Base-by-base conservation (phyloP, 1,284 basidiomycete genomes). In the Cerrena zonata region DNA sequence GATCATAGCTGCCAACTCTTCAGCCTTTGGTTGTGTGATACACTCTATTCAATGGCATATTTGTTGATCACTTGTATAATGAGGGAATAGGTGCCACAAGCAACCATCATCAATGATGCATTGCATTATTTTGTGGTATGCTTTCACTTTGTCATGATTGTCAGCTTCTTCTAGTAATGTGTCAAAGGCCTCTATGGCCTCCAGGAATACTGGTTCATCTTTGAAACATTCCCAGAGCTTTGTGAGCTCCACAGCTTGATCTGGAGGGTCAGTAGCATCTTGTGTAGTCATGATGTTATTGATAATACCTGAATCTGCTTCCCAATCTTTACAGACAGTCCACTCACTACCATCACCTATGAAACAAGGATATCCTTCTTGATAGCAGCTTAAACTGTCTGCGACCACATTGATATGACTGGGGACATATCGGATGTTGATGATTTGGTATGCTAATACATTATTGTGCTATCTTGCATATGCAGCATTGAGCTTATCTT, bases 21-120 rank as follows among this genome's bases (percentile, higher is more conserved):
- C 15, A 0, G 56, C 65, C 50, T 67, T 61, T 2, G 11, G 19
- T 12, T 47, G 47, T 0, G 59, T 47, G 0, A 66, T 21, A 30
- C 65, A 66, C 38, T 66, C 61, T 0, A 61, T 41, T 15, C 49
- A 19, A 2, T 53, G n/a, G 4, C 50, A 11, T 25, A 46, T 50
- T n/a, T n/a, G n/a, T n/a, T n/a, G n/a, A 5, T 52, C 23, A 10
- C 47, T 39, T 11, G 1, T 40, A 40, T 19, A 55, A 58, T 5
- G 55, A 57, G 45, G 34, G n/a, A 26, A 38, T 0, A 68, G 22
- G 1, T 54, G 54, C 69, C 70, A 72, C 26, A 72, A 53, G 45
- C 57, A 61, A 1, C 61, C 63, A 2, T 63, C 65, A 2, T 66
- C 60, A 4, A 71, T 58, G 47, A 65, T 55, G 55, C 69, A 70